Evolutionary conservation across 306 rosid species (phyloP).

Genomic region (Sicyos edulis): DNA sequence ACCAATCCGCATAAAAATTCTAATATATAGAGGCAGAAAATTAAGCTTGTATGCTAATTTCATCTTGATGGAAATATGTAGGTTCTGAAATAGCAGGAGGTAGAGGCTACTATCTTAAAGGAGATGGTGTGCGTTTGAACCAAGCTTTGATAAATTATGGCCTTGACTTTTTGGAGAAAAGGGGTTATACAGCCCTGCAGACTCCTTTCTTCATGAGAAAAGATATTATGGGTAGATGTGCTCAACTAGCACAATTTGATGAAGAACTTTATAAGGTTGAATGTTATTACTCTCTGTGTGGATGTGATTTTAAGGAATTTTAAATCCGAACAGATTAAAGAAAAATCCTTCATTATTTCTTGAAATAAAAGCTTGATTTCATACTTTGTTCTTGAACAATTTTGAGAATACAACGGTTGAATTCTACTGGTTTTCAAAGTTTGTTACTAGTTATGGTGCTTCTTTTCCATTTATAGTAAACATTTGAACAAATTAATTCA

Average conservation of each 20-base stretch:
- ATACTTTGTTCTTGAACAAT: not conserved
- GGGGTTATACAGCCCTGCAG: constrained; percentile 61
- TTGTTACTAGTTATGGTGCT: not conserved
- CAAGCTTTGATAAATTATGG: constrained; percentile 90
- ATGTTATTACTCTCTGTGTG: not conserved
- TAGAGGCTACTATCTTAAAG: constrained; percentile 90
- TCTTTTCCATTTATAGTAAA: no score
- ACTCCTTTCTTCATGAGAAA: constrained; percentile 95
- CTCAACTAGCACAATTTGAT: constrained; percentile 91
- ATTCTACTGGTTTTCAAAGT: not conserved
- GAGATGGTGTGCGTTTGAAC: constrained; percentile 87
- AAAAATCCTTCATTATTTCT: not conserved
- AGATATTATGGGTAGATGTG: constrained; percentile 90
- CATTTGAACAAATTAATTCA: not conserved
- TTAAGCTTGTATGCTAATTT: constrained; percentile 6
- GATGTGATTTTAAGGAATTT: not conserved
- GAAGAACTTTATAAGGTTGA: constrained; percentile 91
- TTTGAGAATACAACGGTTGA: not conserved
- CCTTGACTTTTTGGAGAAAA: constrained; percentile 71
- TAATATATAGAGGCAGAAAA: no score
- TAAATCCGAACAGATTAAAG: not conserved
- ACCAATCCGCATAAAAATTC: no score
- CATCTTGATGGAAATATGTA: constrained; percentile 30
- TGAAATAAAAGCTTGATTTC: not conserved
- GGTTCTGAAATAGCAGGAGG: constrained; percentile 93